Base-by-base conservation (phyloP, 2,329 filamentous ascomycete genomes). In the Alternaria tenuissima region DNA sequence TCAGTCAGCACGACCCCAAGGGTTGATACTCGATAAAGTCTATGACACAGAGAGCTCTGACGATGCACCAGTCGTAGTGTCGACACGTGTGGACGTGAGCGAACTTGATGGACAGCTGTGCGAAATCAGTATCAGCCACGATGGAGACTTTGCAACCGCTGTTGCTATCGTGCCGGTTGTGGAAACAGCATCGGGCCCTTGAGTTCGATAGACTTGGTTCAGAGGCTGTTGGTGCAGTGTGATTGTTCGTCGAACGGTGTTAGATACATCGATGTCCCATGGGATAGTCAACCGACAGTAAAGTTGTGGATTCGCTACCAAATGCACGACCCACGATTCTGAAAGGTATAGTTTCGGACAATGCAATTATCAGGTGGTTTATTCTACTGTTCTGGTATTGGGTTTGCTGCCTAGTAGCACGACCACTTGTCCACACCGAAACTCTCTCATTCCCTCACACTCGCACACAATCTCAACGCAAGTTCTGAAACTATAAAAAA, bases 81-180 rank as follows among this genome's bases (percentile, higher is more conserved):
- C 16, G 18, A 26, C 22, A 30, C 16, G 16, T 7, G 7, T 38
- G 24, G 34, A 67, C 55, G 34, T 70, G 8, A 51, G 63, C 36
- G 53, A 60, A 7, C 47, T 75, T 12, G 67, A 77, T 7, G 76
- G 76, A 1, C 85, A 88, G 65, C 81, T 87, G 51, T 92, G 89
- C 14, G 83, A 87, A 70, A 75, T 97, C 44, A 94, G 90, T 61
- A 96, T 97, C 69, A 95, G 91, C 71, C 94, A 97, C 76, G 94
- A 97, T 77, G 89, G 87, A 2, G 89, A 92, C 7, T 96, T 93
- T 79, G 93, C 93, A 9, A 89, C 86, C 20, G 91, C 90, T 7
- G 83, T 89, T 1, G 91, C 89, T 64, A 65, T 92, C 34, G 87
- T 85, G n/a, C 74, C 76, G 8, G 43, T 18, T 3, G 61, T 65